phyloP scores from a whole-genome alignment of 2,329 filamentous ascomycete species.

The Biscogniauxia sp. region DNA sequence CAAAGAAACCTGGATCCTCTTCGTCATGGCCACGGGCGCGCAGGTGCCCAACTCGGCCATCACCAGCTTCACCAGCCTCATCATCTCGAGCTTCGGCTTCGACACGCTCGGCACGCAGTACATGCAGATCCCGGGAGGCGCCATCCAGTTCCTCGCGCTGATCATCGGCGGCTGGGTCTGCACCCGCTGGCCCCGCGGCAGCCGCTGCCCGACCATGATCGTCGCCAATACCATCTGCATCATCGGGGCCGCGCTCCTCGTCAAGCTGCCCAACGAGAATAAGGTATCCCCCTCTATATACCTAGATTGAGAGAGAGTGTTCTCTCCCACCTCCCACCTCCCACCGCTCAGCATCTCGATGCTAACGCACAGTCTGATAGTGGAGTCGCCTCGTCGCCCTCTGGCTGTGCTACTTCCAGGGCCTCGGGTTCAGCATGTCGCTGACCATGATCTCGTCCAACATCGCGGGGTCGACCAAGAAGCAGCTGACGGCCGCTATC shows the following conservation, averaged over 20 bases:
- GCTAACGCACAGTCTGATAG: constrained; percentile 11
- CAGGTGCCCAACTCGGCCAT: constrained; percentile 57
- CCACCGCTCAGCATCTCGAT: not conserved
- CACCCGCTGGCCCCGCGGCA: constrained; percentile 47
- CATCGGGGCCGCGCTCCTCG: constrained; percentile 48
- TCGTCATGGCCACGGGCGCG: constrained; percentile 50
- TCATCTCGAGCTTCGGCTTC: constrained; percentile 34
- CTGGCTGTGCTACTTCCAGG: constrained; percentile 45
- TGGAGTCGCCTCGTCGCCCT: constrained; percentile 57
- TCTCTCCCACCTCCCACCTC: no score
- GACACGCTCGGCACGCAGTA: constrained; percentile 52
- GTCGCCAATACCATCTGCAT: constrained; percentile 55
- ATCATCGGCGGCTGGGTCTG: constrained; percentile 50
- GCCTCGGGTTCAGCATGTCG: constrained; percentile 33
- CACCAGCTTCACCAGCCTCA: constrained; percentile 40
- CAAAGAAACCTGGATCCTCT: constrained; percentile 54
- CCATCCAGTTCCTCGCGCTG: constrained; percentile 53
- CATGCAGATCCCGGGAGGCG: constrained; percentile 59
- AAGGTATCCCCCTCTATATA: constrained; percentile 34
- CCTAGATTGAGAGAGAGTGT: no score
- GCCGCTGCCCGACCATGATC: constrained; percentile 54
- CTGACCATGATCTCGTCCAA: constrained; percentile 34
- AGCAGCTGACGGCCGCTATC: constrained; percentile 30
- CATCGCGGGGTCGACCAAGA: constrained; percentile 34
- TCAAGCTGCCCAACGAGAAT: constrained; percentile 47